phyloP scores from a whole-genome alignment of 306 rosid genomes.

The Pyrus bretschneideri region DNA sequence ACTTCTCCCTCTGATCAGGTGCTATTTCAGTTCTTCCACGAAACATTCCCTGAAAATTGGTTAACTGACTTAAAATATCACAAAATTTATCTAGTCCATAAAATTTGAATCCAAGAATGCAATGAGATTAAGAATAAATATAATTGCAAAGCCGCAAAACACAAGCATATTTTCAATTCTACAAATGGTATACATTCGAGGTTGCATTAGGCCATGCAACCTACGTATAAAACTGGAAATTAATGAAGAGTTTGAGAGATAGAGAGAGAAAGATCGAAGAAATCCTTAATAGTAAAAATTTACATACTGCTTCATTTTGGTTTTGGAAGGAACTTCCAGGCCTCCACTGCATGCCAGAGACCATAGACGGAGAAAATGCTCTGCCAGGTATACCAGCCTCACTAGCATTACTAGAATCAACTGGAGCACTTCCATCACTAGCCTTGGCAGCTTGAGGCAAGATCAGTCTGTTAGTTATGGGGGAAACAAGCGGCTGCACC shows the following conservation, averaged over 20 bases:
- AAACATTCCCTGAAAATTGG: constrained; percentile 53
- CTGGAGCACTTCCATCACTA: constrained; percentile 57
- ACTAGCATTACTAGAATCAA: constrained; percentile 53
- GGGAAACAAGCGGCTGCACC: constrained; percentile 72
- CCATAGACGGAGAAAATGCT: constrained; percentile 73
- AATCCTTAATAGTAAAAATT: not conserved
- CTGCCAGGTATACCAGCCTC: constrained; percentile 70
- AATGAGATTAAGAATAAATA: not conserved
- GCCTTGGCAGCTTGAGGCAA: constrained; percentile 64
- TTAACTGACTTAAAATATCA: constrained; percentile 18
- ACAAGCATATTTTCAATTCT: not conserved
- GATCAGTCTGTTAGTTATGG: constrained; percentile 55
- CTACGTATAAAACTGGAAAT: not conserved
- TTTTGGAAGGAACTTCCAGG: constrained; percentile 85
- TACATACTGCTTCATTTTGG: constrained; percentile 63
- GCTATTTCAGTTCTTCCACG: constrained; percentile 96
- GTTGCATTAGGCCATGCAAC: not conserved
- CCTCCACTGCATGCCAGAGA: constrained; percentile 94
- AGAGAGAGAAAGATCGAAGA: not conserved
- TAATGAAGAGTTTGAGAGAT: not conserved
- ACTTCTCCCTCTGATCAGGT: constrained; percentile 95
- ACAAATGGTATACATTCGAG: not conserved
- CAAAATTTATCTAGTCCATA: not conserved
- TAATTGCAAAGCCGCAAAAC: not conserved
- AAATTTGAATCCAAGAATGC: not conserved